Evolutionary conservation across 768 basidiomycete species (phyloP), one percentile per base, ranked within the genome.

Genomic region (Suillus hirtellus): DNA sequence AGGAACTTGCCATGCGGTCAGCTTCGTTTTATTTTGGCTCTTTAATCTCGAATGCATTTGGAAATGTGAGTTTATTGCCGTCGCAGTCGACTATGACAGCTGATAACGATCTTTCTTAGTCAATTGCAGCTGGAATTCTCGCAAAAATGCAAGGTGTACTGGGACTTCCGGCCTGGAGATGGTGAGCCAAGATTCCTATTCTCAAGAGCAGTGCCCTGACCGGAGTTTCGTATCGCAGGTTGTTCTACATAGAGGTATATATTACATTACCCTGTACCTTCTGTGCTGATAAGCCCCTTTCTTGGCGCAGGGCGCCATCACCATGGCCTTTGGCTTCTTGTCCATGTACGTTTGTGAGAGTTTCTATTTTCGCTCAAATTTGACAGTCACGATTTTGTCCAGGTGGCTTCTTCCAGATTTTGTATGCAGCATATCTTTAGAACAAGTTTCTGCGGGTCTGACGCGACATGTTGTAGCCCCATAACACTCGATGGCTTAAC

Each of bases 101-200:
- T 1, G 31, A 38, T 53, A 52, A 35, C 27, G 11, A 12, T 34
- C 31, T 19, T 31, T 65, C 37, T 21, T 64, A 89, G 85, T 71
- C 90, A 10, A 84, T 91, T 69, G 91, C 89, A 17, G 89, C 89
- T n/a, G 90, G 88, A 12, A 88, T 92, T 60, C 79, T 93, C 17
- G 76, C 79, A 1, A 81, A 79, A 49, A 88, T 92, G 89, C 83
- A 92, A 64, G 89, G 88, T 1, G 80, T 79, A 59, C 76, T 83
- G 6, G 89, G 89, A 1, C 86, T 89, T 47, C 71, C 85, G 37
- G 89, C 87, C 11, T 92, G 90, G 90, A 70, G 87, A 78, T 92
- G 86, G 87, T 86, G 64, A 64, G 77, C 19, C 24, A 17, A 6
- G 62, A 14, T 21, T 19, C 21, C 15, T n/a, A 59, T 34, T 56